A percentile compares a stretch with the other conserved stretches of the same genome.
phyloP scores from a whole-genome alignment of 106 monocot genomes.

The Phalaenopsis equestris region DNA sequence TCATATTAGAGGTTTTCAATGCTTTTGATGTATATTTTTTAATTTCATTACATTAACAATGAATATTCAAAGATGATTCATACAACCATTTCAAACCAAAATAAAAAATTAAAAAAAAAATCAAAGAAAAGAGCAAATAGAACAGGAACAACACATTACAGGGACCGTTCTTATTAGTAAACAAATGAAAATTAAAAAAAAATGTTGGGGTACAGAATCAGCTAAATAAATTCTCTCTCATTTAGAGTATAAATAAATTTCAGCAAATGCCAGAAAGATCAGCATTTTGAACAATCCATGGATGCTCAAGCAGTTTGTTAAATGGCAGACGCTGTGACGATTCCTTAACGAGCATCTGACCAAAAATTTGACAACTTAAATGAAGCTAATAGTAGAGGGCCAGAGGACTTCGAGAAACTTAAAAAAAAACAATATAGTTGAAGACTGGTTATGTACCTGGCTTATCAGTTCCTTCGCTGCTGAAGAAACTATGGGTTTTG shows the following conservation, averaged over 20 bases:
- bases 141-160: too few species aligned
- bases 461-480: slow-evolving; percentile 86
- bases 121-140: not conserved
- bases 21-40: too few species aligned
- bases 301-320: slow-evolving; percentile 91
- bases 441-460: slow-evolving; percentile 35
- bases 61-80: not conserved
- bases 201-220: not conserved
- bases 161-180: not conserved
- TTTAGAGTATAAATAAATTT: not conserved
- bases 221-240: not conserved
- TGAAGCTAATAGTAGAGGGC: too few species aligned
- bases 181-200: not conserved
- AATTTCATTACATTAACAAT: too few species aligned
- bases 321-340: slow-evolving; percentile 73
- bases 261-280: slow-evolving; percentile 85
- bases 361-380: not conserved
- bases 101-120: too few species aligned
- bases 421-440: not conserved
- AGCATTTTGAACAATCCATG: slow-evolving; percentile 94
- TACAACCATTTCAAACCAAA: not conserved
- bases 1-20: too few species aligned
- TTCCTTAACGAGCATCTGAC: slow-evolving; percentile 91
- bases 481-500: slow-evolving; percentile 70
- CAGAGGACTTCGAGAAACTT: not conserved